These are phyloP conservation scores for Balansia obtecta DNA, from an alignment of 2,329 filamentous ascomycete genomes.

Conservation along the genomic window DNA sequence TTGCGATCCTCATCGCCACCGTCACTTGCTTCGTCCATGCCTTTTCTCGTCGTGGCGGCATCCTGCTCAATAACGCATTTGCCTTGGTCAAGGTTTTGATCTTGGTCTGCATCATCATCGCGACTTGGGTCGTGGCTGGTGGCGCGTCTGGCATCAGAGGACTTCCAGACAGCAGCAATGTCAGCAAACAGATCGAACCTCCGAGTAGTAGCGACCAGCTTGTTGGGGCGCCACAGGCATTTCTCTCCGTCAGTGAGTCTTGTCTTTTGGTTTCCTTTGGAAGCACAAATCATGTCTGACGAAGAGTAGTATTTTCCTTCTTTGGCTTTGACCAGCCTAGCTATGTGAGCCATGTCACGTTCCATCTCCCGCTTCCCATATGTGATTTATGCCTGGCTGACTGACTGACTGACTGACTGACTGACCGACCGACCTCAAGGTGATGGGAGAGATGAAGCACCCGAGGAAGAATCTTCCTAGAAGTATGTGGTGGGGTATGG, in stretches of 20 bases:
- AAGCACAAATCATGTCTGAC: neutral
- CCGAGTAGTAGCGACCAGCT: slow-evolving; percentile 16
- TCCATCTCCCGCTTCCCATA: neutral
- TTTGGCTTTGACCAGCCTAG: slow-evolving; percentile 27
- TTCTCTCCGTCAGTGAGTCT: slow-evolving; percentile 24
- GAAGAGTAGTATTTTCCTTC: slow-evolving; percentile 20
- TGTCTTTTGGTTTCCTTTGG: neutral
- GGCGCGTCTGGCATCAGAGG: slow-evolving; percentile 8
- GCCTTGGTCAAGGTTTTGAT: slow-evolving; percentile 36
- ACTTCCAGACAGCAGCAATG: slow-evolving; percentile 11
- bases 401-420: neutral
- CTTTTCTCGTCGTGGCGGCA: slow-evolving; percentile 35
- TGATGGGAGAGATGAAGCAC: slow-evolving; percentile 18
- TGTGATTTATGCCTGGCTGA: neutral
- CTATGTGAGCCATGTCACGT: slow-evolving; percentile 13
- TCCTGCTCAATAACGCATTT: slow-evolving; percentile 37
- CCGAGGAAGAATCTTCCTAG: slow-evolving; percentile 21
- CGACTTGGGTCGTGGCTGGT: slow-evolving; percentile 20
- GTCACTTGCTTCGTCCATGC: slow-evolving; percentile 35
- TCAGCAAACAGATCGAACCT: slow-evolving; percentile 16
- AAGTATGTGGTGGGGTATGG: slow-evolving; percentile 17
- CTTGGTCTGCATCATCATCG: slow-evolving; percentile 29
- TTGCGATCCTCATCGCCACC: slow-evolving; percentile 32
- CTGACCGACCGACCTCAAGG: neutral
- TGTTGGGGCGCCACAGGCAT: slow-evolving; percentile 19